Percentiles rank a stretch among this genome's conserved stretches.
Evolutionary conservation across 2,329 filamentous ascomycete species (phyloP).

Genomic region (Exophiala viscosa): DNA sequence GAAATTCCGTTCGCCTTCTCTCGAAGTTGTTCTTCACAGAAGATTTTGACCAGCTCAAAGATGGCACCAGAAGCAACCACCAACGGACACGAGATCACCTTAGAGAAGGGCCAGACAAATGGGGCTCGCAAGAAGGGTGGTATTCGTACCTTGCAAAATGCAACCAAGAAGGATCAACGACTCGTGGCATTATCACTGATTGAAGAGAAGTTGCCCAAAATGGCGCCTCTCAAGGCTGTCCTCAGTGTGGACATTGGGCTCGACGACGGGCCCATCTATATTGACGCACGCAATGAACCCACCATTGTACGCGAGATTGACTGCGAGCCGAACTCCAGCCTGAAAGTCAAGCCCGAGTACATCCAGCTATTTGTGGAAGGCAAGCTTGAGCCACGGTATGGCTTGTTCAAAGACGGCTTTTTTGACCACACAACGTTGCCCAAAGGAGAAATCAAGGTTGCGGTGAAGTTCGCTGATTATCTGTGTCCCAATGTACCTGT

Average conservation of each 20-base stretch:
- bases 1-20: too few relatives aligned
- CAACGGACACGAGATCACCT: too few relatives aligned
- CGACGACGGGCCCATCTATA: constrained; percentile 25
- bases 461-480: constrained; percentile 30
- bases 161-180: constrained; percentile 2
- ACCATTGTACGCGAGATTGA: constrained; percentile 20
- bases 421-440: constrained; percentile 25
- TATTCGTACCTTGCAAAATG: not conserved
- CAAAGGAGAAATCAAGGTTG: constrained; percentile 27
- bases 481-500: constrained; percentile 26
- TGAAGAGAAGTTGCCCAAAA: constrained; percentile 4
- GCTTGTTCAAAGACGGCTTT: constrained; percentile 30
- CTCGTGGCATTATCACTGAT: constrained; percentile 2
- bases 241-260: constrained; percentile 10
- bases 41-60: too few relatives aligned
- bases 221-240: constrained; percentile 11
- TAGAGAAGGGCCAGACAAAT: too few relatives aligned
- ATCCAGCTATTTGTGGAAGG: constrained; percentile 29
- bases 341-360: constrained; percentile 30
- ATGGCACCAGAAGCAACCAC: too few relatives aligned
- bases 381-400: constrained; percentile 30
- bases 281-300: constrained; percentile 29
- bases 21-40: too few relatives aligned
- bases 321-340: constrained; percentile 26
- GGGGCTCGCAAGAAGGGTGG: too few relatives aligned